Conservation (phyloP, 441 rosid species). For the Syzygium syzygioides region DNA sequence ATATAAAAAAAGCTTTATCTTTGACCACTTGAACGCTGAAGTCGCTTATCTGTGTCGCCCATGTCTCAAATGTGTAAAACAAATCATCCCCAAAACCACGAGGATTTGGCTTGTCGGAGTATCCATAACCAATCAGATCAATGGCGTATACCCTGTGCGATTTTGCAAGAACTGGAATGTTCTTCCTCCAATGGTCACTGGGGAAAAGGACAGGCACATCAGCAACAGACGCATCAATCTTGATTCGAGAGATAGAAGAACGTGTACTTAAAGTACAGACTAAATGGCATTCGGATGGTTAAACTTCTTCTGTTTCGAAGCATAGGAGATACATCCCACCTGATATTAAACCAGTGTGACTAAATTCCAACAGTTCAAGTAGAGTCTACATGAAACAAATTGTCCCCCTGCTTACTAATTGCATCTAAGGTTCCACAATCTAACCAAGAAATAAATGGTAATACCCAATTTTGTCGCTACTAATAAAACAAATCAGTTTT, state of each 20-base stretch:
- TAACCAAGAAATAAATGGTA: neutral
- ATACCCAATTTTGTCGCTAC: neutral
- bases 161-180: slow-evolving; percentile 70
- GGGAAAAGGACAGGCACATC: neutral
- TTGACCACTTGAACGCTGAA: slow-evolving; percentile 64
- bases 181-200: slow-evolving; percentile 95
- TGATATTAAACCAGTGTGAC: neutral
- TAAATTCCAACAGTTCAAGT: neutral
- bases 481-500: neutral
- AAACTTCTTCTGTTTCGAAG: neutral
- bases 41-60: slow-evolving; percentile 79
- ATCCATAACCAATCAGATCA: slow-evolving; percentile 92
- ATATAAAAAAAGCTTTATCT: slow-evolving; percentile 75
- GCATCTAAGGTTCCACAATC: neutral
- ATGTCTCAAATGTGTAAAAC: slow-evolving; percentile 80
- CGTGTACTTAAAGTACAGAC: neutral
- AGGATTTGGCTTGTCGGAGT: slow-evolving; percentile 85
- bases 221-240: neutral
- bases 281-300: neutral
- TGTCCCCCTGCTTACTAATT: neutral
- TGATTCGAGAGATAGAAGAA: neutral
- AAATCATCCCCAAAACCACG: slow-evolving; percentile 43
- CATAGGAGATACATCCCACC: neutral
- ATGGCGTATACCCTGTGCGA: slow-evolving; percentile 68
- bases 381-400: neutral